Evolutionary conservation across 2,329 filamentous ascomycete genomes (phyloP), one percentile per base, ranked within the genome.

Genomic region (Sclerotinia trifoliorum): DNA sequence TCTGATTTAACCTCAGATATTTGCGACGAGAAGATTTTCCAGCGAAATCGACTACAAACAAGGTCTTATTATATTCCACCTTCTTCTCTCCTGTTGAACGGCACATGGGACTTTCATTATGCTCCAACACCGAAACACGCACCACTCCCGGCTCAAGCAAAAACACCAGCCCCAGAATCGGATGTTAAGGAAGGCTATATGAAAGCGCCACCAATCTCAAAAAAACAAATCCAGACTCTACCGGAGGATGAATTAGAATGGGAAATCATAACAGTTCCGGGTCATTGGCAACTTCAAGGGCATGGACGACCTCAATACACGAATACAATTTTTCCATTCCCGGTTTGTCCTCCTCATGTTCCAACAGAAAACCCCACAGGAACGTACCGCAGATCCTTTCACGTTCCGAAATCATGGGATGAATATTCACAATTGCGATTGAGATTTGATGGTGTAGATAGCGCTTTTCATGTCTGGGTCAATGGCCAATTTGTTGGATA

Each of bases 361-460:
- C 80, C 78, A 80, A n/a, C 79, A 78, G 80, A 80, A 3, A 87
- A 87, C 58, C 81, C 83, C 48, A 85, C 83, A 13, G 85, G 85
- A 8, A 83, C 80, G 0, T 87, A 88, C 71, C 75, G 82, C 49
- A 80, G 79, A 26, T 79, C 76, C 21, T 86, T 87, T 73, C 74
- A 74, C 3, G 75, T 86, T n/a, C 83, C 83, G 1, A 70, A 76
- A 26, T 75, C 78, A 19, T 80, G 80, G 70, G 73, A 78, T 44
- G 44, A 55, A n/a, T 44, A 76, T n/a, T 13, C 75, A 35, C 87
- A 90, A 71, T 78, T 91, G 24, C 81, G 88, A 21, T 78, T 92
- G 29, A 81, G 89, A 15, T 92, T 91, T 70, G 89, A 92, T 66
- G 90, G 90, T 1, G 89, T 92, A 0, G 89, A 92, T 73, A 88